Percentiles rank a stretch among this genome's conserved stretches.
These are phyloP conservation scores for Theobroma cacao DNA, from an alignment of 345 rosid species.

Conservation along the genomic window DNA sequence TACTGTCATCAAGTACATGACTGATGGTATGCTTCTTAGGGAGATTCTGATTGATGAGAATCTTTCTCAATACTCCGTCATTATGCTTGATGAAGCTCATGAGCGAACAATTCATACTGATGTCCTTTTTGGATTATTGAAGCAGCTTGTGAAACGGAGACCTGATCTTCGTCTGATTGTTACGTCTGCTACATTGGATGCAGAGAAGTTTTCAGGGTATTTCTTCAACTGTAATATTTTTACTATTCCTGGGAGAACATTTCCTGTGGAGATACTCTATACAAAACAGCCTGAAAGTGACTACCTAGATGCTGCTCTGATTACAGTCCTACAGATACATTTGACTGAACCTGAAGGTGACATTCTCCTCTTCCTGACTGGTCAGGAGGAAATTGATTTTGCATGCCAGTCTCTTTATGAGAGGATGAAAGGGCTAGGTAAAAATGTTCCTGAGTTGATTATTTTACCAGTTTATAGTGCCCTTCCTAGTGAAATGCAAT, in stretches of 20 bases:
- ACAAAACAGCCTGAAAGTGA: constrained; percentile 76
- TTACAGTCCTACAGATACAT: constrained; percentile 65
- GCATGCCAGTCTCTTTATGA: constrained; percentile 64
- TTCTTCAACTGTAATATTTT: constrained; percentile 72
- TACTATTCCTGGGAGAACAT: constrained; percentile 69
- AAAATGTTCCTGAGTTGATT: constrained; percentile 67
- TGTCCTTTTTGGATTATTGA: constrained; percentile 69
- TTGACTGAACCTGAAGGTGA: constrained; percentile 79
- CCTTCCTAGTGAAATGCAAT: constrained; percentile 76
- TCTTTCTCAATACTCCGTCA: constrained; percentile 56
- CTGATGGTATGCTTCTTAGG: constrained; percentile 79
- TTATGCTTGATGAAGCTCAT: constrained; percentile 85
- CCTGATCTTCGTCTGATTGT: constrained; percentile 66
- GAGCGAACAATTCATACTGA: constrained; percentile 76
- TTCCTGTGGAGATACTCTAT: constrained; percentile 66
- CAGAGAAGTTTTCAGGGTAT: constrained; percentile 68
- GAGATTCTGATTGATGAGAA: constrained; percentile 57
- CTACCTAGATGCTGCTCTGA: constrained; percentile 64
- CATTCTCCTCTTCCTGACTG: constrained; percentile 64
- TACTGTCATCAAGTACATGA: constrained; percentile 78
- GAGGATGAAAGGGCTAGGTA: constrained; percentile 66
- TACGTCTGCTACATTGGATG: constrained; percentile 68
- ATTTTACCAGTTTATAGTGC: constrained; percentile 76
- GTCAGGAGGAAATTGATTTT: constrained; percentile 75
- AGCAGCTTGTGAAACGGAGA: constrained; percentile 53